These are phyloP conservation scores for Cucumis melo DNA, from an alignment of 306 rosid genomes.

Conservation along the genomic window DNA sequence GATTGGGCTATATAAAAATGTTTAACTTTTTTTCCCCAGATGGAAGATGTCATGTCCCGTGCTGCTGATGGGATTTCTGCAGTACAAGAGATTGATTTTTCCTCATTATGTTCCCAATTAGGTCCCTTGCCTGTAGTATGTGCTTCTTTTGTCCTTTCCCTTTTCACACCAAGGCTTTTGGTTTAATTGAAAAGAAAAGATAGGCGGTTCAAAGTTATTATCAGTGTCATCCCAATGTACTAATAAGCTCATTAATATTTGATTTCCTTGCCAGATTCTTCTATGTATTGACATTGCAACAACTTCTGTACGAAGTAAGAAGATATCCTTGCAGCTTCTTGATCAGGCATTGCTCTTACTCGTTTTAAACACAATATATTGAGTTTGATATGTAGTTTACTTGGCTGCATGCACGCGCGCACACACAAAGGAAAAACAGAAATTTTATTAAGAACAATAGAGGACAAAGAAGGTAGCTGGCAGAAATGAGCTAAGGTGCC, in stretches of 20 bases:
- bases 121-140: constrained; percentile 89
- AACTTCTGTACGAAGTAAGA: constrained; percentile 76
- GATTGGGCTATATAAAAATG: not conserved
- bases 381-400: not conserved
- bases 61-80: constrained; percentile 35
- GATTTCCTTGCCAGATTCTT: constrained; percentile 64
- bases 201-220: not conserved
- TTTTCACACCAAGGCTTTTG: not conserved
- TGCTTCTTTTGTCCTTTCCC: constrained; percentile 6
- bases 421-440: not conserved
- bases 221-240: not conserved
- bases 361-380: not conserved
- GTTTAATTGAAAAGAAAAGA: not conserved
- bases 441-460: not conserved
- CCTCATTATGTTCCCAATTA: constrained; percentile 76
- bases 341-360: constrained; percentile 54
- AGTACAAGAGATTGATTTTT: constrained; percentile 72
- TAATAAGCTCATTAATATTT: constrained; percentile 18
- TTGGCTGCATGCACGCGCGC: too few relatives aligned
- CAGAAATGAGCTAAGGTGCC: not conserved
- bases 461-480: not conserved
- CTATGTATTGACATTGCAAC: constrained; percentile 90
- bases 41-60: constrained; percentile 77
- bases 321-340: constrained; percentile 76
- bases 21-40: constrained; percentile 24